Evolutionary conservation across 2,329 filamentous ascomycete species (phyloP), one percentile per base, ranked within the genome.

Genomic region (Beauveria sp.): DNA sequence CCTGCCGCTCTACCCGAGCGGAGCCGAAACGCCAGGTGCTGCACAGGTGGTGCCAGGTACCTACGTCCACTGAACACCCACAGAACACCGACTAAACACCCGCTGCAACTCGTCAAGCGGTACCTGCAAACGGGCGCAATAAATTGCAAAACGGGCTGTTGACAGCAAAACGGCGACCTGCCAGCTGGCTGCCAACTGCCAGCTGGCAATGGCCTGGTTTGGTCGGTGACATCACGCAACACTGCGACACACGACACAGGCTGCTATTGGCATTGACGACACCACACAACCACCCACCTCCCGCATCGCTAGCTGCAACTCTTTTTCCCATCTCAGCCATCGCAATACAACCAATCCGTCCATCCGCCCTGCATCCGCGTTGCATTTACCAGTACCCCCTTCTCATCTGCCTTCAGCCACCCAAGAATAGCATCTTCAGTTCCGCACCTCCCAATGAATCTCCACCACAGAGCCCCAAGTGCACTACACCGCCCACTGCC

Each of bases 1-100:
- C 18, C n/a, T 52, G 49, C 58, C 58, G 49, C 42, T 53, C 24
- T 53, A 60, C 16, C 49, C 58, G 58, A 28, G 58, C 50, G 58
- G 58, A 53, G 58, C 49, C 49, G 40, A 43, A 20, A 28, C 48
- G 34, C 48, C 57, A 52, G 26, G 43, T 40, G 26, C 12, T 40
- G 46, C 22, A n/a, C 42, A 20, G 20, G 28, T n/a, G 8, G 53
- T 18, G 48, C 43, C 16, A 48, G 28, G 43, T 10, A 18, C 28
- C 18, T 24, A 16, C 9, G 1, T 10, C 34, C 51, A 24, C 34
- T 24, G n/a, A 43, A 12, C 49, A n/a, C 22, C 24, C 18, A n/a
- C 24, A 4, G 22, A 9, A 46, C 43, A 20, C 9, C 28, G 28
- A 38, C 50, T 38, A 40, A 55, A 18, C 43, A 28, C 0, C 40